A percentile compares a stretch with the other conserved stretches of the same genome.
Conservation (phyloP, 306 rosid species). For the Rosa rugosa region DNA sequence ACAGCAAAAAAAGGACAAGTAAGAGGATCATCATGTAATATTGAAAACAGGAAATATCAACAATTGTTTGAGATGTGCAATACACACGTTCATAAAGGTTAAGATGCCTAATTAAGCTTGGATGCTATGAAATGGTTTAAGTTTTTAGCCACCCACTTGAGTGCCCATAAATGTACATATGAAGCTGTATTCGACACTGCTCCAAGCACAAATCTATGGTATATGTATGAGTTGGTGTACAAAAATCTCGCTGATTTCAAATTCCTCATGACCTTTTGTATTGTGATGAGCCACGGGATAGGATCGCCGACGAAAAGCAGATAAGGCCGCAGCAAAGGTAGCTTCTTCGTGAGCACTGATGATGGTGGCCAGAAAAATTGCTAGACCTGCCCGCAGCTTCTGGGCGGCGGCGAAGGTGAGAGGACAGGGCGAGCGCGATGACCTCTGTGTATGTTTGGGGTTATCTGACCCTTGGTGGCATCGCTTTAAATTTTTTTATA, state of each 20-base stretch:
- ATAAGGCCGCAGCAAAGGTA: too few relatives aligned
- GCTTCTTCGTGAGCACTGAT: too few relatives aligned
- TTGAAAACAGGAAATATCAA: neutral
- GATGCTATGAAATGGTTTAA: neutral
- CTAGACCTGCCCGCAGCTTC: too few relatives aligned
- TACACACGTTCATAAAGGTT: neutral
- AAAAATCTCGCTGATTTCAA: slow-evolving; percentile 73
- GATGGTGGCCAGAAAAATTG: too few relatives aligned
- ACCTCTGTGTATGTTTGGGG: too few relatives aligned
- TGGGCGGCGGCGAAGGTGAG: too few relatives aligned
- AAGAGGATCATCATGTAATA: slow-evolving; percentile 11
- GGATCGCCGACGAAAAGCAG: too few relatives aligned
- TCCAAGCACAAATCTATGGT: slow-evolving; percentile 86
- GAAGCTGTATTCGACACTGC: slow-evolving; percentile 91
- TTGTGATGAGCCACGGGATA: neutral
- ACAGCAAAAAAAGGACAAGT: slow-evolving; percentile 18
- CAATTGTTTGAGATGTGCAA: neutral
- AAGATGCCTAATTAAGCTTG: neutral
- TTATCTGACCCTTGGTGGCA: too few relatives aligned
- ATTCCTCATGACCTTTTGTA: slow-evolving; percentile 46
- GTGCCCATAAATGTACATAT: slow-evolving; percentile 85
- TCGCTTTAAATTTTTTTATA: too few relatives aligned
- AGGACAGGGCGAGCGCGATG: too few relatives aligned
- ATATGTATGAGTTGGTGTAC: slow-evolving; percentile 84
- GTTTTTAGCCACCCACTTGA: slow-evolving; percentile 46